Evolutionary conservation across 331 rosid species (phyloP).

Genomic region (Erythrophleum ivorense): DNA sequence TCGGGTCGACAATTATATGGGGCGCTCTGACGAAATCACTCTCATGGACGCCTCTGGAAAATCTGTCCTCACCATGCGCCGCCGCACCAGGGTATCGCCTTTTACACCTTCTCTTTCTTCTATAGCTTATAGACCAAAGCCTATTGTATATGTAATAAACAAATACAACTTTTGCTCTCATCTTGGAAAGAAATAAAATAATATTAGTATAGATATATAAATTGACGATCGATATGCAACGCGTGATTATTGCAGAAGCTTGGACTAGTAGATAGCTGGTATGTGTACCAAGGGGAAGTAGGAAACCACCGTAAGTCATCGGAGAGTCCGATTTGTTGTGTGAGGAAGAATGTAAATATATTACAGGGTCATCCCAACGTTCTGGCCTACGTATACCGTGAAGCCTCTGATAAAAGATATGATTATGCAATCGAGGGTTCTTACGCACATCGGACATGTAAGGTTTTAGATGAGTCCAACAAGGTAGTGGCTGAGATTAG

Average conservation of each 20-base stretch:
- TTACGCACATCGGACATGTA: slow-evolving; percentile 67
- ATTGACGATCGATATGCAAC: neutral
- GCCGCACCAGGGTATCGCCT: slow-evolving; percentile 52
- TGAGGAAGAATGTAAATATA: slow-evolving; percentile 60
- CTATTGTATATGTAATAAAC: neutral
- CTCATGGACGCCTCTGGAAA: slow-evolving; percentile 87
- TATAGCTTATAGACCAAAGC: no score
- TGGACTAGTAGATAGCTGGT: slow-evolving; percentile 67
- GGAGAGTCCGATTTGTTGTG: slow-evolving; percentile 58
- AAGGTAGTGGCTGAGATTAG: slow-evolving; percentile 70
- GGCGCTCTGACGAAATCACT: slow-evolving; percentile 62
- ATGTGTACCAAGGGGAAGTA: slow-evolving; percentile 71
- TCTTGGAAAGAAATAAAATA: no score
- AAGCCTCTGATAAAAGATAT: slow-evolving; percentile 42
- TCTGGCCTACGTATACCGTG: slow-evolving; percentile 60
- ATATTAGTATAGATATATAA: neutral
- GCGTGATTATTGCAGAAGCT: slow-evolving; percentile 51
- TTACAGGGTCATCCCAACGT: slow-evolving; percentile 47
- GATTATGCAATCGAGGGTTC: slow-evolving; percentile 71
- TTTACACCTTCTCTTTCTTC: neutral
- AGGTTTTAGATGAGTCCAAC: slow-evolving; percentile 62
- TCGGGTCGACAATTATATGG: slow-evolving; percentile 74
- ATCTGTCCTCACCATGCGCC: slow-evolving; percentile 71
- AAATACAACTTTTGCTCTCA: no score
- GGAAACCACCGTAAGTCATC: slow-evolving; percentile 30